phyloP scores from a whole-genome alignment of 768 basidiomycete genomes.

The Suillus luteus region DNA sequence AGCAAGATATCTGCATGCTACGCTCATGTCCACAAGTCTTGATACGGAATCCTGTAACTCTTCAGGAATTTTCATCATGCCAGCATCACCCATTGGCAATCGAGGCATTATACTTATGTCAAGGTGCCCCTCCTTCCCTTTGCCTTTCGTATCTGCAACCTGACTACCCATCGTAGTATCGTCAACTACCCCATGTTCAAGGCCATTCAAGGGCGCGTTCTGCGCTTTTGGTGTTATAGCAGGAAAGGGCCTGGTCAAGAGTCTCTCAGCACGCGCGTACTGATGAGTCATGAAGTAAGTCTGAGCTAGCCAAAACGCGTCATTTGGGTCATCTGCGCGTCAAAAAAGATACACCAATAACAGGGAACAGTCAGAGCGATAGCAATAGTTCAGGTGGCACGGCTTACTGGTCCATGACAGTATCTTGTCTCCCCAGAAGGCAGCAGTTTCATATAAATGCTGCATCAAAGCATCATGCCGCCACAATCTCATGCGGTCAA shows the following conservation, averaged over 20 bases:
- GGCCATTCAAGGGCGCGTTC: slow-evolving; percentile 29
- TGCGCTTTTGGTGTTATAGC: slow-evolving; percentile 46
- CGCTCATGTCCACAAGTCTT: slow-evolving; percentile 88
- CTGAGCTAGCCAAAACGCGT: slow-evolving; percentile 99
- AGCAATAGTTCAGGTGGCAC: slow-evolving; percentile 21
- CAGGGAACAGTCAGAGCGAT: slow-evolving; percentile 2
- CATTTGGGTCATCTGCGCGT: slow-evolving; percentile 83
- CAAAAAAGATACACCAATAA: slow-evolving; percentile 8
- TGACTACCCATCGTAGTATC: slow-evolving; percentile 46
- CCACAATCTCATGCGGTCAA: slow-evolving; percentile 96
- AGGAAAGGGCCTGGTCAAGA: slow-evolving; percentile 87
- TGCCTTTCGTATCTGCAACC: slow-evolving; percentile 51
- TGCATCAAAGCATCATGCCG: slow-evolving; percentile 98
- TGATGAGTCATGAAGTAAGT: slow-evolving; percentile 96
- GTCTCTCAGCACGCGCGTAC: slow-evolving; percentile 89
- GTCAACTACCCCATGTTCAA: slow-evolving; percentile 19
- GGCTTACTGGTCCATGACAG: slow-evolving; percentile 90
- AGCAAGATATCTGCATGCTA: slow-evolving; percentile 94
- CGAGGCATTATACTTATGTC: slow-evolving; percentile 45
- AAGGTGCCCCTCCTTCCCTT: slow-evolving; percentile 55
- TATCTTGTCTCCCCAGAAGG: slow-evolving; percentile 99
- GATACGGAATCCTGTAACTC: slow-evolving; percentile 66
- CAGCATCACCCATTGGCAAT: slow-evolving; percentile 71
- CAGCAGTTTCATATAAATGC: slow-evolving; percentile 95
- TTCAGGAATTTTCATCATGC: slow-evolving; percentile 68